Conservation (phyloP, 108 stramenopile species). For the Cylindrotheca fusiformis region DNA sequence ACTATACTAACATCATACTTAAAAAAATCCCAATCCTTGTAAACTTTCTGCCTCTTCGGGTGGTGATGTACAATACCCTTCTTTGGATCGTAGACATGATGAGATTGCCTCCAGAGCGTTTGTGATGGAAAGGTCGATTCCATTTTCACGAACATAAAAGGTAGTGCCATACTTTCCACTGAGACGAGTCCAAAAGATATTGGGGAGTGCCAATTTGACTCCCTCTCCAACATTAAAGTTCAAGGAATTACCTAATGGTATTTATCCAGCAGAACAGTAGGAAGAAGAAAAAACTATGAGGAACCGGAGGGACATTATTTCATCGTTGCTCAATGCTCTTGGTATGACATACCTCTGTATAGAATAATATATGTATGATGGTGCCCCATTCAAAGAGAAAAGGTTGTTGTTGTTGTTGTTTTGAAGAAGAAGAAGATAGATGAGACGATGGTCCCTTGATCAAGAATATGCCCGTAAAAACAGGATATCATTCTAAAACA, state of each 20-base stretch:
- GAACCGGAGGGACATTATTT: background rate
- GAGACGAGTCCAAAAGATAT: slow-evolving; percentile 87
- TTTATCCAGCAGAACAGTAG: too few species aligned
- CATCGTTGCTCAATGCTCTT: background rate
- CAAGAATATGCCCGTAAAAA: too few species aligned
- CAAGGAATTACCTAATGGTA: slow-evolving; percentile 56
- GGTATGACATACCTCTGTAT: too few species aligned
- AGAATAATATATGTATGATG: too few species aligned
- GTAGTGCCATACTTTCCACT: slow-evolving; percentile 78
- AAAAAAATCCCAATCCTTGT: slow-evolving; percentile 63
- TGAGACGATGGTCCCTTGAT: too few species aligned
- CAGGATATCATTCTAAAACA: background rate
- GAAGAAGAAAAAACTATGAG: background rate
- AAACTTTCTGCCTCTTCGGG: slow-evolving; percentile 74
- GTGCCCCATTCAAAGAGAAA: too few species aligned
- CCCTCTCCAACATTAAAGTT: slow-evolving; percentile 88
- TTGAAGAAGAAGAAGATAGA: too few species aligned
- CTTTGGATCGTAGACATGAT: slow-evolving; percentile 75
- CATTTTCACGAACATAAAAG: slow-evolving; percentile 84
- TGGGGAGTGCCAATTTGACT: slow-evolving; percentile 73
- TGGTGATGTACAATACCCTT: slow-evolving; percentile 72
- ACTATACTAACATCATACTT: too few species aligned
- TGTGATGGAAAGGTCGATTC: slow-evolving; percentile 76
- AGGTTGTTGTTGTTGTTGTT: too few species aligned
- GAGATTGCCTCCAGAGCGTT: slow-evolving; percentile 84